Conservation (phyloP, 345 rosid species). For the Linum trigynum region DNA sequence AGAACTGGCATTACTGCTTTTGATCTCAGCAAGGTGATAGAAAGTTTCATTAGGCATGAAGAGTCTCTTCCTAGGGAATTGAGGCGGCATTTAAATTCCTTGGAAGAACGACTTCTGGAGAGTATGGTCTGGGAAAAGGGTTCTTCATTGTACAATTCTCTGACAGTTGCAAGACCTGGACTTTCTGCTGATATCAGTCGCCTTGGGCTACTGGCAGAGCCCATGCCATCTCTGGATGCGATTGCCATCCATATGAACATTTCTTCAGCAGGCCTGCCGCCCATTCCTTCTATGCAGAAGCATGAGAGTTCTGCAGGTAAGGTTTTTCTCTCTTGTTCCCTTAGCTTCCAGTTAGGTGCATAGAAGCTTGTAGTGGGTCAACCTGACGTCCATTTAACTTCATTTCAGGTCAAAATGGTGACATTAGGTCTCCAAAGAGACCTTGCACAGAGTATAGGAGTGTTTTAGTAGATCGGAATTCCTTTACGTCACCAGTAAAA, state of each 20-base stretch:
- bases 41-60: constrained; percentile 93
- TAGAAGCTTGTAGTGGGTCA: neutral
- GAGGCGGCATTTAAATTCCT: constrained; percentile 87
- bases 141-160: constrained; percentile 91
- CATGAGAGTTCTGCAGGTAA: constrained; percentile 49
- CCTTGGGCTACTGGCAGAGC: constrained; percentile 65
- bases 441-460: constrained; percentile 60
- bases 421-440: constrained; percentile 67
- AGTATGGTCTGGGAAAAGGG: constrained; percentile 99
- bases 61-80: constrained; percentile 93
- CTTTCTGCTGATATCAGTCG: constrained; percentile 57
- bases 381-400: constrained; percentile 2
- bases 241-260: constrained; percentile 57
- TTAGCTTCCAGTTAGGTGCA: constrained; percentile 5
- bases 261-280: constrained; percentile 34
- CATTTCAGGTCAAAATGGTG: constrained; percentile 77
- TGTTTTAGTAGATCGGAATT: constrained; percentile 74
- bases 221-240: constrained; percentile 83
- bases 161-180: constrained; percentile 72
- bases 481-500: constrained; percentile 57
- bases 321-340: neutral
- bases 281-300: constrained; percentile 38
- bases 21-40: constrained; percentile 98
- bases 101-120: constrained; percentile 94
- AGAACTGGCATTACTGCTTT: constrained; percentile 96